These are phyloP conservation scores for Hypoxylon sp. DNA, from an alignment of 2,329 filamentous ascomycete genomes.

Conservation along the genomic window DNA sequence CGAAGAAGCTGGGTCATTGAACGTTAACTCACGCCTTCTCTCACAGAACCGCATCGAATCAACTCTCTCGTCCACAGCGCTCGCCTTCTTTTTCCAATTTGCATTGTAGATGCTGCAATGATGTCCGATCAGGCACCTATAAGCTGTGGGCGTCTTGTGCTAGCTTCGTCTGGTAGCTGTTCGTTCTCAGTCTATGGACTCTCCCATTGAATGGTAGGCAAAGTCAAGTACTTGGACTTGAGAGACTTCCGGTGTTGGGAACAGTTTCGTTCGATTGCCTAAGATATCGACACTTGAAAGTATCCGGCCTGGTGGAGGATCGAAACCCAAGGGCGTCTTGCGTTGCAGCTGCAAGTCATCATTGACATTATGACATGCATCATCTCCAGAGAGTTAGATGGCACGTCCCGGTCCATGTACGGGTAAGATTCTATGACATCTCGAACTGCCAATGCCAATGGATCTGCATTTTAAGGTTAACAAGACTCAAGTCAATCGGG, in stretches of 20 bases:
- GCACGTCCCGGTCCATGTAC: conserved; percentile 8
- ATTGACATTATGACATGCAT: conserved; percentile 16
- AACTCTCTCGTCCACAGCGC: not conserved
- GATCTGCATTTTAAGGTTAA: conserved; percentile 2
- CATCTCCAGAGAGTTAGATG: conserved; percentile 9
- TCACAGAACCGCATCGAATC: conserved; percentile 1
- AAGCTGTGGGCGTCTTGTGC: not conserved
- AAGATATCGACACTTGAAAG: not conserved
- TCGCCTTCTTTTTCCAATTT: not conserved
- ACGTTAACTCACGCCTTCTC: conserved; percentile 2
- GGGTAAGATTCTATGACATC: conserved; percentile 13
- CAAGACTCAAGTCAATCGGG: not conserved
- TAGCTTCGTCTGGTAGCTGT: not conserved
- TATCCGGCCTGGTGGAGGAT: not conserved
- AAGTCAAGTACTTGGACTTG: not conserved
- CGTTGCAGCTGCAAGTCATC: conserved; percentile 23
- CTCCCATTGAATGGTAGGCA: not conserved
- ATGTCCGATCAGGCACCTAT: not conserved
- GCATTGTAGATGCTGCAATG: conserved; percentile 12
- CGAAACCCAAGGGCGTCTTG: conserved; percentile 17
- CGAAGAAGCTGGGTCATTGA: not conserved
- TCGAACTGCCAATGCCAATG: conserved; percentile 1
- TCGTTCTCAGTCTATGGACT: not conserved
- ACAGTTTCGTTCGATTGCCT: not conserved
- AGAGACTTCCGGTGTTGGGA: conserved; percentile 8